Conservation (phyloP, 1,284 basidiomycete species). For the Grifola frondosa region DNA sequence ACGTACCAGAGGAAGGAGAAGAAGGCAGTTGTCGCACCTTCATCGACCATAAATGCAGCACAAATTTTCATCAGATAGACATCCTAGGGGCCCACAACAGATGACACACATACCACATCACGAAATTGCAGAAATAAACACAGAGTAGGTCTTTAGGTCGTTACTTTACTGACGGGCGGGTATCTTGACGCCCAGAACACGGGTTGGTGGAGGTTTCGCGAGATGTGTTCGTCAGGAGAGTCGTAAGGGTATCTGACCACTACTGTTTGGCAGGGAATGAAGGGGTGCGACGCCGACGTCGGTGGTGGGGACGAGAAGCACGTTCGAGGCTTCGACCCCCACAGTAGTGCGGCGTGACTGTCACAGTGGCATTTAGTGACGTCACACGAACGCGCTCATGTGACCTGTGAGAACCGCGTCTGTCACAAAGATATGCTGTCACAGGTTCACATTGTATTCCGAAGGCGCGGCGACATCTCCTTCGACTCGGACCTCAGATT, state of each 20-base stretch:
- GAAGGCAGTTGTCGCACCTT: constrained; percentile 74
- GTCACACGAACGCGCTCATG: constrained; percentile 12
- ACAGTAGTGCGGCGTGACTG: constrained; percentile 19
- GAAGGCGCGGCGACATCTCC: too few relatives aligned
- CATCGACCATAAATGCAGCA: constrained; percentile 1
- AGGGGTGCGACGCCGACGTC: constrained; percentile 19
- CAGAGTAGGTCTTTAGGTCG: constrained; percentile 14
- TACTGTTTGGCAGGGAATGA: constrained; percentile 19
- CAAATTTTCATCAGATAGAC: constrained; percentile 6
- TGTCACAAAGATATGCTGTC: constrained; percentile 2
- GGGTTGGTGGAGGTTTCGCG: constrained; percentile 12
- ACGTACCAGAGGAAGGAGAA: constrained; percentile 66
- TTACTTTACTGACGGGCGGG: constrained; percentile 20
- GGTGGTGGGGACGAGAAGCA: constrained; percentile 21
- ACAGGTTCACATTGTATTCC: constrained; percentile 6
- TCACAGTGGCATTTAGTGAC: constrained; percentile 11
- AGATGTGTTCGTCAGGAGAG: constrained; percentile 18
- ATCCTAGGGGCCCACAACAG: neutral
- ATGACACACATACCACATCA: constrained; percentile 27
- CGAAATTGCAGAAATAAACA: constrained; percentile 15
- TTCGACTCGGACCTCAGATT: too few relatives aligned
- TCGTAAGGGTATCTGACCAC: constrained; percentile 16
- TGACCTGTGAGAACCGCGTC: too few relatives aligned
- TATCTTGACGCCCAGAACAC: constrained; percentile 15
- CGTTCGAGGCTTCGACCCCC: constrained; percentile 15